Percentiles rank a stretch among this genome's conserved stretches.
Evolutionary conservation across 768 basidiomycete species (phyloP).

Genomic region (Collybia nuda): DNA sequence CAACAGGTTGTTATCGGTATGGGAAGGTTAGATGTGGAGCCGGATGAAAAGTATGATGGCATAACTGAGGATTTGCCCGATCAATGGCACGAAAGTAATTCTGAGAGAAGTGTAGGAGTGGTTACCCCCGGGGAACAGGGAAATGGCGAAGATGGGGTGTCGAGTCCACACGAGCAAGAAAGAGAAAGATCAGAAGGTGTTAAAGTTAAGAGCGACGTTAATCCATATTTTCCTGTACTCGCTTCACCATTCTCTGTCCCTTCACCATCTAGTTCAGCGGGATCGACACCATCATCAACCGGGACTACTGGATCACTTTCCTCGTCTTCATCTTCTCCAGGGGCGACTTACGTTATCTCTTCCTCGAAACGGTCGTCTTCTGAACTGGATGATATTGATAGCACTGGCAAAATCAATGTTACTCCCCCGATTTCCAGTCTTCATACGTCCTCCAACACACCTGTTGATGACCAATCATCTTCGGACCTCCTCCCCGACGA

Average conservation of each 20-base stretch:
- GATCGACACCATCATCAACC: slow-evolving; percentile 22
- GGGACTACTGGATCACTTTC: slow-evolving; percentile 14
- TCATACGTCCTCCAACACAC: slow-evolving; percentile 3
- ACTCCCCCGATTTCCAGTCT: neutral
- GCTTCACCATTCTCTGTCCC: slow-evolving; percentile 12
- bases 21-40: slow-evolving; percentile 60
- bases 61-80: neutral
- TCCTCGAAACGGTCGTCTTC: slow-evolving; percentile 17
- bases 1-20: slow-evolving; percentile 90
- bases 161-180: slow-evolving; percentile 2
- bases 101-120: slow-evolving; percentile 14
- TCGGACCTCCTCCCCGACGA: neutral
- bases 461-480: neutral
- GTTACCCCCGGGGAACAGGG: slow-evolving; percentile 14
- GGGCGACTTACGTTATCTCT: slow-evolving; percentile 3
- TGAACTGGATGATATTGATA: neutral
- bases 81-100: neutral
- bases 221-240: slow-evolving; percentile 56
- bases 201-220: slow-evolving; percentile 24
- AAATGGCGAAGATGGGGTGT: slow-evolving; percentile 14
- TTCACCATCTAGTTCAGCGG: slow-evolving; percentile 22
- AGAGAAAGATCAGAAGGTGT: slow-evolving; percentile 5
- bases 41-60: slow-evolving; percentile 19
- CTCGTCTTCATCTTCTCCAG: slow-evolving; percentile 14
- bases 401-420: neutral